Percentiles rank a stretch among this genome's conserved stretches.
Evolutionary conservation across 1,139 yeast species (phyloP).

Genomic region (Spencermartinsiella ligniputridi): DNA sequence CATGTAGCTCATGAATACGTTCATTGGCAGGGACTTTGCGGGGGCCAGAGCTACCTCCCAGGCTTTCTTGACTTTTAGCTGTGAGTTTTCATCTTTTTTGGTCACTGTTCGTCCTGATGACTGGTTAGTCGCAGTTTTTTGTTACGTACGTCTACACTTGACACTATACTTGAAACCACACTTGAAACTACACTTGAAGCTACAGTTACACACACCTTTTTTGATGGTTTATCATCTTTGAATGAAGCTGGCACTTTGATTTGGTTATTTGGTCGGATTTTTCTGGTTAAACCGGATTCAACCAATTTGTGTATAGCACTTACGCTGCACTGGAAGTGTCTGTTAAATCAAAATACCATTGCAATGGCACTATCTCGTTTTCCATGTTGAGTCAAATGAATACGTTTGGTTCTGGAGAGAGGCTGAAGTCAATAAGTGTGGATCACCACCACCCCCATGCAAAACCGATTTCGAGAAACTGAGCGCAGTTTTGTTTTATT

Average conservation of each 20-base stretch:
- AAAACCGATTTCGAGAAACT: too few relatives aligned
- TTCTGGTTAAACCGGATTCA: background rate
- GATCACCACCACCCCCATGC: too few relatives aligned
- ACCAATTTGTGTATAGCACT: slow-evolving; percentile 1
- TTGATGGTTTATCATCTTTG: slow-evolving; percentile 7
- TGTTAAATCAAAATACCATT: slow-evolving; percentile 28
- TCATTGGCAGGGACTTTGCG: slow-evolving; percentile 84
- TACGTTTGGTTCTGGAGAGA: too few relatives aligned
- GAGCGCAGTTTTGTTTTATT: too few relatives aligned
- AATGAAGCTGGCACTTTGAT: slow-evolving; percentile 19
- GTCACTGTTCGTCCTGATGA: slow-evolving; percentile 4
- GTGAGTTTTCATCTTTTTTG: slow-evolving; percentile 21
- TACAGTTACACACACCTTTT: slow-evolving; percentile 11
- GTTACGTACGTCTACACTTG: slow-evolving; percentile 12
- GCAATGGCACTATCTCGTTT: slow-evolving; percentile 21
- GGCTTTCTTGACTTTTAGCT: slow-evolving; percentile 48
- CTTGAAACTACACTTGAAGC: background rate
- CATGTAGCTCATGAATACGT: slow-evolving; percentile 85
- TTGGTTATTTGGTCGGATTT: slow-evolving; percentile 9
- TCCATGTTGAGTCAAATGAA: too few relatives aligned
- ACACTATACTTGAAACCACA: background rate
- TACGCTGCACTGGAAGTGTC: slow-evolving; percentile 22
- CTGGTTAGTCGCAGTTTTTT: background rate
- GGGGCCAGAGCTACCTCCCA: slow-evolving; percentile 88
- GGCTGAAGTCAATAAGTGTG: too few relatives aligned